phyloP scores from a whole-genome alignment of 2,329 filamentous ascomycete species.

The Alternaria sp. region DNA sequence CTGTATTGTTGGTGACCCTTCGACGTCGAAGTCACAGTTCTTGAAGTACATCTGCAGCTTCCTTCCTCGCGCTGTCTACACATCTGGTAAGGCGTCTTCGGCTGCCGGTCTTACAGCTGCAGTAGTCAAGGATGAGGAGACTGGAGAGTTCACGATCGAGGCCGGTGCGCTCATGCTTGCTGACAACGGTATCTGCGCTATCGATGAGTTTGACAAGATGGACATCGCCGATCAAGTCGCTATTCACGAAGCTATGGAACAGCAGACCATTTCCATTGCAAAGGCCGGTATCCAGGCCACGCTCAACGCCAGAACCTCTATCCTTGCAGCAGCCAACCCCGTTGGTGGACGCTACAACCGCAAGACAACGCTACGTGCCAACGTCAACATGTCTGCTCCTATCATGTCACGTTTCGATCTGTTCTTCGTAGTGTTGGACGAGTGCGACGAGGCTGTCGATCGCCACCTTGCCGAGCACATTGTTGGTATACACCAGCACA shows the following conservation, averaged over 20 bases:
- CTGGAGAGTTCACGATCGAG: constrained; percentile 98
- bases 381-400: constrained; percentile 98
- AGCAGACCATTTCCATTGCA: constrained; percentile 98
- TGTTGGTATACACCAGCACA: constrained; percentile 88
- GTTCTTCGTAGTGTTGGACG: constrained; percentile 97
- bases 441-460: constrained; percentile 92
- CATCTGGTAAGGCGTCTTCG: constrained; percentile 95
- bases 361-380: constrained; percentile 88
- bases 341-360: constrained; percentile 97
- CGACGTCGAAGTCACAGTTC: constrained; percentile 97
- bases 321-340: constrained; percentile 94
- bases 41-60: constrained; percentile 98
- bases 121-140: constrained; percentile 97
- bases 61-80: constrained; percentile 95
- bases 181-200: constrained; percentile 95
- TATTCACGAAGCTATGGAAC: constrained; percentile 99
- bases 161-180: constrained; percentile 97
- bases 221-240: constrained; percentile 96
- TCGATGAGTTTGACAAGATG: constrained; percentile 99
- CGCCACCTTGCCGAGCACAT: constrained; percentile 93
- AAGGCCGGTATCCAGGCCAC: constrained; percentile 99
- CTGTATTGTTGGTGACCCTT: constrained; percentile 95
- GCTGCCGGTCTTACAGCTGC: constrained; percentile 96
- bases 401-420: constrained; percentile 99
- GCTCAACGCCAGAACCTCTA: constrained; percentile 91